Evolutionary conservation across 2,329 filamentous ascomycete genomes (phyloP).

Genomic region (Myriangium duriaei): DNA sequence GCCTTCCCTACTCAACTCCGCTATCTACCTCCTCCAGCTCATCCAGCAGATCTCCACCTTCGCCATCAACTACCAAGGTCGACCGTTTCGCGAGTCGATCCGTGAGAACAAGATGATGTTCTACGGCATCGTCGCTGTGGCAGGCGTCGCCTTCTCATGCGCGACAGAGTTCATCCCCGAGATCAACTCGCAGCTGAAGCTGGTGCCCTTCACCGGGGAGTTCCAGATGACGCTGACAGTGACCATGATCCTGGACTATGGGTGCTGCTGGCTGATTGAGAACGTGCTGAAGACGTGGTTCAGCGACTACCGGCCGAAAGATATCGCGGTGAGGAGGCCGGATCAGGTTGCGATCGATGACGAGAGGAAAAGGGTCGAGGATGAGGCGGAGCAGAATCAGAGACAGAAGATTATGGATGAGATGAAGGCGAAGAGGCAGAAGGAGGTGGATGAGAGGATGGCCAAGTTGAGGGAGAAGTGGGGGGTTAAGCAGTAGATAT

Average conservation of each 20-base stretch:
- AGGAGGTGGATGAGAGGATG: constrained; percentile 4
- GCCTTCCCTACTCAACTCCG: constrained; percentile 88
- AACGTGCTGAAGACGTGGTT: constrained; percentile 73
- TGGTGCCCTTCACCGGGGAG: constrained; percentile 77
- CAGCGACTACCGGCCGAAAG: constrained; percentile 83
- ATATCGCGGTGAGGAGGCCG: constrained; percentile 74
- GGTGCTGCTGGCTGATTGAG: constrained; percentile 77
- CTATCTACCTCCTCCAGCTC: constrained; percentile 90
- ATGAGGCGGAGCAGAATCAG: constrained; percentile 17
- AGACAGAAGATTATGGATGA: not conserved
- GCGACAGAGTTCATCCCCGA: constrained; percentile 92
- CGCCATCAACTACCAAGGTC: constrained; percentile 97
- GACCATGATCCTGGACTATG: constrained; percentile 80
- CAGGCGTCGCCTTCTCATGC: constrained; percentile 82
- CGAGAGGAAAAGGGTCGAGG: constrained; percentile 37
- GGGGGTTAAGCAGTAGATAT: not conserved
- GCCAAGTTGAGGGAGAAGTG: constrained; percentile 3
- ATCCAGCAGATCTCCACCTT: constrained; percentile 99
- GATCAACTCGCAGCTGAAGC: constrained; percentile 81
- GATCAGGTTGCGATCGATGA: constrained; percentile 76
- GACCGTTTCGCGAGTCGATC: constrained; percentile 92
- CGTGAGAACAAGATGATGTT: constrained; percentile 97
- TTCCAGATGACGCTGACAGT: constrained; percentile 80
- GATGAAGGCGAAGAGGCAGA: constrained; percentile 3
- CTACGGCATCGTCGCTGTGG: constrained; percentile 84